Conservation (phyloP, 2,329 filamentous ascomycete species). For the Sporothrix dimorphospora region DNA sequence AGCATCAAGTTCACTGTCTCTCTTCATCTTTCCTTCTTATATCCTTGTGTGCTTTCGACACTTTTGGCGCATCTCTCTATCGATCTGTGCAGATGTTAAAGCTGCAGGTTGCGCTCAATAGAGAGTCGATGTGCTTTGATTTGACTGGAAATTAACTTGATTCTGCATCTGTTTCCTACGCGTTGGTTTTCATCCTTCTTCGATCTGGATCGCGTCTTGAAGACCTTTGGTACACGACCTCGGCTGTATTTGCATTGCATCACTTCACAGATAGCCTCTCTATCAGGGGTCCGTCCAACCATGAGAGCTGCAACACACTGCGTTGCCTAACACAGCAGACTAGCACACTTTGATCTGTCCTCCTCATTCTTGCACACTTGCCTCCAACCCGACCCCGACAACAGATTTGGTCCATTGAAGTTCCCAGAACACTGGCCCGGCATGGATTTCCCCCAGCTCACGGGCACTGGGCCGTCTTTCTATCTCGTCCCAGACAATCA, state of each 20-base stretch:
- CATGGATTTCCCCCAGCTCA: neutral
- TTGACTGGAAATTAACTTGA: too few relatives aligned
- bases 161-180: too few relatives aligned
- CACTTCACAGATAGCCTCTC: neutral
- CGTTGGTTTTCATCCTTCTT: too few relatives aligned
- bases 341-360: neutral
- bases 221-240: neutral
- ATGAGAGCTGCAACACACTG: neutral
- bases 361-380: neutral
- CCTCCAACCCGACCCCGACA: too few relatives aligned
- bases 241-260: neutral
- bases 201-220: too few relatives aligned
- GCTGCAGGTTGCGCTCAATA: too few relatives aligned
- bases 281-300: neutral
- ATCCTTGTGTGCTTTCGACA: too few relatives aligned
- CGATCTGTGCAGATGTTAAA: too few relatives aligned
- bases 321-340: neutral
- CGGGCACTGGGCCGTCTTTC: constrained; percentile 11
- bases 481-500: constrained; percentile 21
- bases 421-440: neutral
- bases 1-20: neutral
- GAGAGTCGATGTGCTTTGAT: too few relatives aligned
- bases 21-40: neutral
- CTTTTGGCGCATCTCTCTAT: too few relatives aligned
- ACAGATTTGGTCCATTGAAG: too few relatives aligned